Percentiles rank a stretch among this genome's conserved stretches.
Conservation (phyloP, 257 asterid species). For the Ophiorrhiza pumila region DNA sequence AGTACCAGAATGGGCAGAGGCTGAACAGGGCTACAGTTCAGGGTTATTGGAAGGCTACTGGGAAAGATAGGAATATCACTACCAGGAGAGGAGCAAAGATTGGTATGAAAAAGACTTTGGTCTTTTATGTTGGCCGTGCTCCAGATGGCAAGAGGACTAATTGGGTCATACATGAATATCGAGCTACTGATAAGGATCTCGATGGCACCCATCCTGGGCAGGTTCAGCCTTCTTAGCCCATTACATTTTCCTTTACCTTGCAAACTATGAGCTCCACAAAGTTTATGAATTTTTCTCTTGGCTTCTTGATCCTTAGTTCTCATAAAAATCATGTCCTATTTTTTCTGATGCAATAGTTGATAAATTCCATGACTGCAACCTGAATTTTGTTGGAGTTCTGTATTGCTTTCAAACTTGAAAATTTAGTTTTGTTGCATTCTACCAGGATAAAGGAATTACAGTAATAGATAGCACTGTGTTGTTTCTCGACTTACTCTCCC, state of each 20-base stretch:
- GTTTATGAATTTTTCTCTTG: neutral
- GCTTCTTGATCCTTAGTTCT: neutral
- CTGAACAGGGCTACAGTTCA: slow-evolving; percentile 77
- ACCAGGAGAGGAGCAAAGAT: slow-evolving; percentile 68
- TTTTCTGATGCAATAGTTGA: neutral
- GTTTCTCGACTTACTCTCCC: too few species aligned
- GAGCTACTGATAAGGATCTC: slow-evolving; percentile 73
- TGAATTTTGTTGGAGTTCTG: neutral
- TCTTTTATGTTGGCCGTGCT: slow-evolving; percentile 88
- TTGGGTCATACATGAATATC: slow-evolving; percentile 99
- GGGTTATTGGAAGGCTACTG: slow-evolving; percentile 99
- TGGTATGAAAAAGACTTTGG: slow-evolving; percentile 94
- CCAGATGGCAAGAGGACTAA: slow-evolving; percentile 91
- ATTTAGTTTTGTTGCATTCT: neutral
- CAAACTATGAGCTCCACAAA: neutral
- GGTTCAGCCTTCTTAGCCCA: slow-evolving; percentile 38
- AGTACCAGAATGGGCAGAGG: slow-evolving; percentile 92
- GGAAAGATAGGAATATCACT: slow-evolving; percentile 74
- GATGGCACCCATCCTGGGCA: slow-evolving; percentile 97
- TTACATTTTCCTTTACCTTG: neutral
- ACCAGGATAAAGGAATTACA: neutral
- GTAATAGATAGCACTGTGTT: neutral
- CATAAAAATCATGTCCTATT: neutral
- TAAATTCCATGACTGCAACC: neutral
- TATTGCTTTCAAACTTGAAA: neutral